Percentiles rank a stretch among this genome's conserved stretches.
phyloP scores from a whole-genome alignment of 2,329 filamentous ascomycete genomes.

The Ceratocystis harringtonii region DNA sequence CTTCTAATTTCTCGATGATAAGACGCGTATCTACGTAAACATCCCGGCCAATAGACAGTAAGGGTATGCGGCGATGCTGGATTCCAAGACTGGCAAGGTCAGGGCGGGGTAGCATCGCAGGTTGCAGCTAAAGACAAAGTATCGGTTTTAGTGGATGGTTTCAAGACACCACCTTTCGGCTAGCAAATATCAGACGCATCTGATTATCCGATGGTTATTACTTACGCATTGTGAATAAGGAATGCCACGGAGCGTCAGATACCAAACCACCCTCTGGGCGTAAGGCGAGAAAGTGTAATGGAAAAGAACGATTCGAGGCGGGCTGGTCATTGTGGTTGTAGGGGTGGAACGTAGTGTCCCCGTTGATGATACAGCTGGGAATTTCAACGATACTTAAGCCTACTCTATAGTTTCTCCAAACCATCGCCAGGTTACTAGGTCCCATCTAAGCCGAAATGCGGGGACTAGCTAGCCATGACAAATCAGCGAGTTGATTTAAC shows the following conservation, averaged over 20 bases:
- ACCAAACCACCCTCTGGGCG: slow-evolving; percentile 49
- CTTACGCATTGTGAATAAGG: slow-evolving; percentile 52
- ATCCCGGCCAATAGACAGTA: slow-evolving; percentile 50
- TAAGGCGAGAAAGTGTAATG: slow-evolving; percentile 53
- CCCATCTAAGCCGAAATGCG: not conserved
- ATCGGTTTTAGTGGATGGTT: not conserved
- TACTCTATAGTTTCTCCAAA: not conserved
- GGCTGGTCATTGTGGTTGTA: not conserved
- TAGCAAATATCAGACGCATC: not conserved
- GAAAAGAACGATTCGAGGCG: slow-evolving; percentile 39
- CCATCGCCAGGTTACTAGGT: not conserved
- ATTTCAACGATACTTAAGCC: not conserved
- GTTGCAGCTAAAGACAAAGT: slow-evolving; percentile 42
- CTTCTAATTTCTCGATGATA: slow-evolving; percentile 50
- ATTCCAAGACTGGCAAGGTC: slow-evolving; percentile 47
- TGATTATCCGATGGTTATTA: slow-evolving; percentile 16
- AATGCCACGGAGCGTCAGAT: slow-evolving; percentile 50
- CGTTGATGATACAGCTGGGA: not conserved
- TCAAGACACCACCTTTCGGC: not conserved
- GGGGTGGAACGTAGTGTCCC: not conserved
- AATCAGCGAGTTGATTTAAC: not conserved
- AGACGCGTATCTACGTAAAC: slow-evolving; percentile 56
- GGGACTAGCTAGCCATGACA: not conserved
- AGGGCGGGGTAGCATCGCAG: slow-evolving; percentile 48
- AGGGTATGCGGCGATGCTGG: slow-evolving; percentile 52